Percentiles rank a stretch among this genome's conserved stretches.
phyloP scores from a whole-genome alignment of 2,329 filamentous ascomycete species.

The Emergomyces orientalis region DNA sequence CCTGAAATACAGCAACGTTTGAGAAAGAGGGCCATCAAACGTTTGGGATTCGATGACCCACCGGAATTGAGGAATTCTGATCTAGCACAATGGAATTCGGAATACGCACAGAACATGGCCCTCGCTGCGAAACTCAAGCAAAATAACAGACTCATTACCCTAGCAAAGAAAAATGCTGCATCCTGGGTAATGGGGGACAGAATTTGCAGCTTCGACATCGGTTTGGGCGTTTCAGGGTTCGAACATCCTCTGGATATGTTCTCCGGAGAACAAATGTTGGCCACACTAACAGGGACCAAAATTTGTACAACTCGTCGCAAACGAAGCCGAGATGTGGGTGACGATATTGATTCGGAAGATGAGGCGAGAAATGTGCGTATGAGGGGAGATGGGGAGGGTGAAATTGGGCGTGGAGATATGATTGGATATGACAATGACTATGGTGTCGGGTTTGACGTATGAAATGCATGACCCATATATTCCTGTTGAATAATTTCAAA shows the following conservation, averaged over 20 bases:
- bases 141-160: conserved; percentile 31
- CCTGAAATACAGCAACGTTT: conserved; percentile 21
- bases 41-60: conserved; percentile 40
- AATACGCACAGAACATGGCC: conserved; percentile 54
- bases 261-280: conserved; percentile 47
- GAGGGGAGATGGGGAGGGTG: conserved; percentile 25
- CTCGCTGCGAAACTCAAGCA: conserved; percentile 38
- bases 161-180: conserved; percentile 55
- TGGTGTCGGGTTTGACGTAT: conserved; percentile 32
- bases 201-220: conserved; percentile 44
- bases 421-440: conserved; percentile 23
- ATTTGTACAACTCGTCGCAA: conserved; percentile 20
- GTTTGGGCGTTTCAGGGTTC: conserved; percentile 34
- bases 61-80: conserved; percentile 49
- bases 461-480: neutral
- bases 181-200: conserved; percentile 52
- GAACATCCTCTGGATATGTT: conserved; percentile 50
- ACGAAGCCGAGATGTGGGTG: conserved; percentile 20
- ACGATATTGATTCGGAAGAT: conserved; percentile 18
- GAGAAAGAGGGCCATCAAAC: conserved; percentile 28
- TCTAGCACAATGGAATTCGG: conserved; percentile 47
- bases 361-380: conserved; percentile 31
- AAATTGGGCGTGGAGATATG: conserved; percentile 26
- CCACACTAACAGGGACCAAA: conserved; percentile 36
- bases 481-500: neutral